Evolutionary conservation across 2,329 filamentous ascomycete species (phyloP).

Genomic region (Hypoxylon sp.): DNA sequence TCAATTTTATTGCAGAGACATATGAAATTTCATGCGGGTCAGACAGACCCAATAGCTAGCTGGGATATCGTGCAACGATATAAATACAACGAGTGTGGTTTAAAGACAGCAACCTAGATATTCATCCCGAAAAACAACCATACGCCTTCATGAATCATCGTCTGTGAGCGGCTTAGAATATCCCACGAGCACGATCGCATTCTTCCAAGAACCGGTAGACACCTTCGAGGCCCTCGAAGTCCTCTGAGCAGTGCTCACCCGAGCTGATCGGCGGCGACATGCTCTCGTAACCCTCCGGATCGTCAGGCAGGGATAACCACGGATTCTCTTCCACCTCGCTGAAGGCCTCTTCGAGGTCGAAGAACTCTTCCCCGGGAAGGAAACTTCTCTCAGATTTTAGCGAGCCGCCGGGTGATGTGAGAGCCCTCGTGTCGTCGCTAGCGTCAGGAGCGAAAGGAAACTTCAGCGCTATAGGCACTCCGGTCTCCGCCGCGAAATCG

Average conservation of each 20-base stretch:
- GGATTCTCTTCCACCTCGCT: constrained; percentile 62
- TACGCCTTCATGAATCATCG: constrained; percentile 28
- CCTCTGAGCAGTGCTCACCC: constrained; percentile 61
- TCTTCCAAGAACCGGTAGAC: constrained; percentile 72
- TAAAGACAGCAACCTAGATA: constrained; percentile 18
- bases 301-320: constrained; percentile 62
- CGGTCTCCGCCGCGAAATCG: constrained; percentile 77
- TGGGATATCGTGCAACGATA: constrained; percentile 29
- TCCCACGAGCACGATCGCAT: constrained; percentile 62
- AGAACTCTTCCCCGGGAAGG: constrained; percentile 51
- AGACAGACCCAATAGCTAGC: constrained; percentile 17
- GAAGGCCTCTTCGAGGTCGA: constrained; percentile 57
- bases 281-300: constrained; percentile 63
- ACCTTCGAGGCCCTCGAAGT: constrained; percentile 70
- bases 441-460: constrained; percentile 85
- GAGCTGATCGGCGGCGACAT: constrained; percentile 65
- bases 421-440: constrained; percentile 47
- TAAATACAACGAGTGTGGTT: constrained; percentile 41
- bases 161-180: constrained; percentile 35
- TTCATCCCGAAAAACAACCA: constrained; percentile 12
- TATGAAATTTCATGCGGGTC: constrained; percentile 31
- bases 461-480: constrained; percentile 80
- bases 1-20: constrained; percentile 26
- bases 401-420: constrained; percentile 66
- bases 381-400: constrained; percentile 59